phyloP scores from a whole-genome alignment of 2,329 filamentous ascomycete genomes.

The Orbilia quercus region DNA sequence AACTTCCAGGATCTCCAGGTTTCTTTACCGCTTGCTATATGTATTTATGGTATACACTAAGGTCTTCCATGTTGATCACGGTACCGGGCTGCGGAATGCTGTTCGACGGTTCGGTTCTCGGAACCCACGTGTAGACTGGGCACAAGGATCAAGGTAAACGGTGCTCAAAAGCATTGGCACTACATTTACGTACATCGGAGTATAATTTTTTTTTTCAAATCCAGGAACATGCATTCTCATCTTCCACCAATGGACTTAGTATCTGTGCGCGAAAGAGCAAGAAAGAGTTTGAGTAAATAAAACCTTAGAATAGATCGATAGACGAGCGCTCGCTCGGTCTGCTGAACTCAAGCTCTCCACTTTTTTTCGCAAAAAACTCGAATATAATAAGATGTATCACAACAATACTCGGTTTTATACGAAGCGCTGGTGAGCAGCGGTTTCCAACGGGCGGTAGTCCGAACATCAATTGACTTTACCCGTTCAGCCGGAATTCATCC shows the following conservation, averaged over 20 bases:
- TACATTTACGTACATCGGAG: not conserved
- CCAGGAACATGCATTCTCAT: not conserved
- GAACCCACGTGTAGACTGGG: constrained; percentile 27
- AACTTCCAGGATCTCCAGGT: not conserved
- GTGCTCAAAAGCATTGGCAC: not conserved
- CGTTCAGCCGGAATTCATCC: constrained; percentile 46
- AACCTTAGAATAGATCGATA: not conserved
- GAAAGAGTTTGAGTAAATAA: not conserved
- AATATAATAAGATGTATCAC: not conserved
- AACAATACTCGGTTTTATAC: too few relatives aligned
- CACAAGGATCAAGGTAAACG: not conserved
- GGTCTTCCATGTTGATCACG: constrained; percentile 8
- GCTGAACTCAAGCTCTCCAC: constrained; percentile 8
- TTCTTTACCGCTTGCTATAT: constrained; percentile 24
- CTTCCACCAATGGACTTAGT: constrained; percentile 45
- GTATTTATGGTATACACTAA: not conserved
- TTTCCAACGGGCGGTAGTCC: not conserved
- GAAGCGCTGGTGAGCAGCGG: not conserved
- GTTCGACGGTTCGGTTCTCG: constrained; percentile 33
- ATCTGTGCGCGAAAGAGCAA: not conserved
- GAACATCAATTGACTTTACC: constrained; percentile 23
- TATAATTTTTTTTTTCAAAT: not conserved
- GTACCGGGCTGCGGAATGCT: not conserved
- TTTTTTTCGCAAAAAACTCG: too few relatives aligned
- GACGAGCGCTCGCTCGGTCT: not conserved